Percentiles rank a stretch among this genome's conserved stretches.
Conservation (phyloP, 176 grass and related monocot genomes). For the Rhynchospora tenuis region DNA sequence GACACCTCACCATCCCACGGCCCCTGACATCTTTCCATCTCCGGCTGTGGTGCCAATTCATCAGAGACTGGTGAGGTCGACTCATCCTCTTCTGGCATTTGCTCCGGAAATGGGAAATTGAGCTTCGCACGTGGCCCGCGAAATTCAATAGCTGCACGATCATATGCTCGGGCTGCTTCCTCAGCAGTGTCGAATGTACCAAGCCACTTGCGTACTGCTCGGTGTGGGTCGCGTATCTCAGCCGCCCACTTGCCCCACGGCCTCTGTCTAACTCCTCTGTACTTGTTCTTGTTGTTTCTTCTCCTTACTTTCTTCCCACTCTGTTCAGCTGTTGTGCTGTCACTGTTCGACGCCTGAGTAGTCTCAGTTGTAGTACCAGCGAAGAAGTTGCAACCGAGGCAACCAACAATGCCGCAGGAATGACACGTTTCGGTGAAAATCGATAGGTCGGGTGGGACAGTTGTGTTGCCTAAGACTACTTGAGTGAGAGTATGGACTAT, state of each 20-base stretch:
- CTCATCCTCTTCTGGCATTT: not conserved
- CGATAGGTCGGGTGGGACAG: not conserved
- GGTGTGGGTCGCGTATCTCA: conserved; percentile 77
- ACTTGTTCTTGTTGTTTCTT: conserved; percentile 33
- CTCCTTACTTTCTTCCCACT: conserved; percentile 33
- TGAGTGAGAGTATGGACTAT: conserved; percentile 65
- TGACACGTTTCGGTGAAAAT: conserved; percentile 19
- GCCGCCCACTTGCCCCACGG: conserved; percentile 84
- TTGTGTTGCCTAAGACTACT: conserved; percentile 47
- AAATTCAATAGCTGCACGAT: conserved; percentile 61
- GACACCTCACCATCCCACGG: conserved; percentile 16
- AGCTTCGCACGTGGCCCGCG: conserved; percentile 53
- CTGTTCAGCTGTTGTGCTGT: conserved; percentile 9
- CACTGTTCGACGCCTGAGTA: conserved; percentile 22
- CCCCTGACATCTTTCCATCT: not conserved
- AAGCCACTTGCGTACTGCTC: conserved; percentile 75
- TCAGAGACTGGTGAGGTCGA: not conserved
- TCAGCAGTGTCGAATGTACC: conserved; percentile 84
- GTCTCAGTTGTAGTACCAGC: not conserved
- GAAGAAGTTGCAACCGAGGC: conserved; percentile 34
- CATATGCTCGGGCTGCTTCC: conserved; percentile 68
- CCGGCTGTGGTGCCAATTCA: not conserved
- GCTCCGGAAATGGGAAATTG: conserved; percentile 42
- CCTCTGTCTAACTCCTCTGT: conserved; percentile 59
- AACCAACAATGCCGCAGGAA: conserved; percentile 38